phyloP scores from a whole-genome alignment of 176 grass and related monocot genomes.

The Cenchrus americanus region DNA sequence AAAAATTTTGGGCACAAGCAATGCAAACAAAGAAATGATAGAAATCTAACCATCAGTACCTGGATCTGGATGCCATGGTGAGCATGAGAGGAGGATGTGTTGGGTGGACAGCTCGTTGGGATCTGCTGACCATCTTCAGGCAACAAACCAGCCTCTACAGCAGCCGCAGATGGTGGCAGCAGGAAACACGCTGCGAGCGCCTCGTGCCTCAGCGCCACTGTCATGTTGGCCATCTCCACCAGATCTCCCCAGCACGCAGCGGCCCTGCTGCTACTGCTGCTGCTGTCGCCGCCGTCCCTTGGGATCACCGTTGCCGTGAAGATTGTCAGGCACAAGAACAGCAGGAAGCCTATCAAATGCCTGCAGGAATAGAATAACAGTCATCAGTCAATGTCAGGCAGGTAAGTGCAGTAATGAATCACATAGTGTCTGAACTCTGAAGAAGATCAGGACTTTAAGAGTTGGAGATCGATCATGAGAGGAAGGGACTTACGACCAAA shows the following conservation, averaged over 20 bases:
- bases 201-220: constrained; percentile 44
- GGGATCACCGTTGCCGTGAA: constrained; percentile 73
- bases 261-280: neutral
- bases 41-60: constrained; percentile 25
- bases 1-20: neutral
- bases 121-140: constrained; percentile 44
- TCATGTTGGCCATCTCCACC: constrained; percentile 46
- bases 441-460: neutral
- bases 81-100: constrained; percentile 41
- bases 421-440: neutral
- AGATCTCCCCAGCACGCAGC: constrained; percentile 43
- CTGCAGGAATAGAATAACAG: too few relatives aligned
- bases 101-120: constrained; percentile 49
- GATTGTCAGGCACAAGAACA: constrained; percentile 77
- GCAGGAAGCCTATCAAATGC: constrained; percentile 84
- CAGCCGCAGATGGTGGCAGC: constrained; percentile 32
- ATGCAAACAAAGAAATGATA: neutral
- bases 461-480: neutral
- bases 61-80: constrained; percentile 50
- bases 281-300: constrained; percentile 13
- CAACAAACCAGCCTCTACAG: constrained; percentile 37
- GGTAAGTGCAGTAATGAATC: neutral
- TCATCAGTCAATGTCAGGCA: neutral
- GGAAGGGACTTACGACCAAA: constrained; percentile 67
- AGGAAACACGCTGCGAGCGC: constrained; percentile 48